phyloP scores from a whole-genome alignment of 768 basidiomycete genomes.

The Pisolithus tinctorius region DNA sequence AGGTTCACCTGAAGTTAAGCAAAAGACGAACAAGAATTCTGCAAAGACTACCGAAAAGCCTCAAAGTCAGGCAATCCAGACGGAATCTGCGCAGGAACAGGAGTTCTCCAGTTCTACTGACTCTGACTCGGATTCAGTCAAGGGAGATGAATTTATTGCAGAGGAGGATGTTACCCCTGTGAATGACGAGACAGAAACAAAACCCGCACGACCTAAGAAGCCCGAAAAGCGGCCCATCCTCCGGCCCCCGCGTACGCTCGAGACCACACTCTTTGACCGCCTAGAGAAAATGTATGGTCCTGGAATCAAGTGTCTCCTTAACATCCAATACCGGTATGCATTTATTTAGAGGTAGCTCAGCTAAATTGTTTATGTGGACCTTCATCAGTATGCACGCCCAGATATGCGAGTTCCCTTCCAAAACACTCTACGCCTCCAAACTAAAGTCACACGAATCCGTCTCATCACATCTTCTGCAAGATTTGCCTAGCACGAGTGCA shows the following conservation, averaged over 20 bases:
- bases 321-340: slow-evolving; percentile 78
- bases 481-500: slow-evolving; percentile 49
- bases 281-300: slow-evolving; percentile 84
- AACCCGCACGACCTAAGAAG: slow-evolving; percentile 3
- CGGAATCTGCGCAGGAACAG: not conserved
- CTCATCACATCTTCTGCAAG: slow-evolving; percentile 60
- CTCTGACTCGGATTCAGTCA: slow-evolving; percentile 14
- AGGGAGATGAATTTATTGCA: slow-evolving; percentile 14
- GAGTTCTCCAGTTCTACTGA: slow-evolving; percentile 3
- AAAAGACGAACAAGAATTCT: not conserved
- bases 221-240: slow-evolving; percentile 23
- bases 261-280: slow-evolving; percentile 88
- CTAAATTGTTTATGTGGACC: not conserved
- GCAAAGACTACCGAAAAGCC: not conserved
- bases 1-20: not conserved
- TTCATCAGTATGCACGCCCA: slow-evolving; percentile 71
- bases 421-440: slow-evolving; percentile 67
- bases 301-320: slow-evolving; percentile 78
- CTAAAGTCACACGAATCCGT: slow-evolving; percentile 70
- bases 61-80: not conserved
- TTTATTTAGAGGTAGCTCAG: not conserved
- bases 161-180: slow-evolving; percentile 10
- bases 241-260: slow-evolving; percentile 63
- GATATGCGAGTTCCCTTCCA: slow-evolving; percentile 83
- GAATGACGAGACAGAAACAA: slow-evolving; percentile 1